Percentiles rank a stretch among this genome's conserved stretches.
Evolutionary conservation across 2,329 filamentous ascomycete genomes (phyloP).

Genomic region (Conoideocrella luteorostrata): DNA sequence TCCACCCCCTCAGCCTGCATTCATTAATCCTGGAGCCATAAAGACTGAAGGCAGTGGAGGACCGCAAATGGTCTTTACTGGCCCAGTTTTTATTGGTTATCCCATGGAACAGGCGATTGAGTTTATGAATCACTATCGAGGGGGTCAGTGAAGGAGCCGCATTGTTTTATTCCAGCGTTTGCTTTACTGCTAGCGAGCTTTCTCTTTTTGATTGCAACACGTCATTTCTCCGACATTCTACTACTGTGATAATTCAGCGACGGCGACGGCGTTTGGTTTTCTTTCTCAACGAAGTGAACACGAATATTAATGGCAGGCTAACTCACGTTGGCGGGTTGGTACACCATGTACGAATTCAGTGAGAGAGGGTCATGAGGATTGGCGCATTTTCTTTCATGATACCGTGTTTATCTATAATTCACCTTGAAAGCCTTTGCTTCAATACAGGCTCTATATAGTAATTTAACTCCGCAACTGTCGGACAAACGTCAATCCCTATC

Average conservation of each 20-base stretch:
- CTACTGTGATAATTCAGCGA: constrained; percentile 10
- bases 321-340: background rate
- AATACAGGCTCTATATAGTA: constrained; percentile 1
- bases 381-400: background rate
- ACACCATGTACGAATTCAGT: background rate
- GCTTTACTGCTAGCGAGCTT: constrained; percentile 3
- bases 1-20: constrained; percentile 37
- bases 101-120: constrained; percentile 74
- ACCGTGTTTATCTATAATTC: background rate
- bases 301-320: background rate
- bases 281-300: background rate
- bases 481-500: no score
- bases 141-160: constrained; percentile 16
- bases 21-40: constrained; percentile 39
- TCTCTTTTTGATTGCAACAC: background rate
- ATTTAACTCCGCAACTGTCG: no score
- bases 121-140: constrained; percentile 58
- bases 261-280: constrained; percentile 6
- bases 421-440: background rate
- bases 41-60: constrained; percentile 23
- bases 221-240: constrained; percentile 4
- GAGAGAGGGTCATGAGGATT: background rate
- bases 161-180: constrained; percentile 3
- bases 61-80: constrained; percentile 80
- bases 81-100: constrained; percentile 91